Base-by-base conservation (phyloP, 2,329 filamentous ascomycete species). In the Diaporthe caulivora region DNA sequence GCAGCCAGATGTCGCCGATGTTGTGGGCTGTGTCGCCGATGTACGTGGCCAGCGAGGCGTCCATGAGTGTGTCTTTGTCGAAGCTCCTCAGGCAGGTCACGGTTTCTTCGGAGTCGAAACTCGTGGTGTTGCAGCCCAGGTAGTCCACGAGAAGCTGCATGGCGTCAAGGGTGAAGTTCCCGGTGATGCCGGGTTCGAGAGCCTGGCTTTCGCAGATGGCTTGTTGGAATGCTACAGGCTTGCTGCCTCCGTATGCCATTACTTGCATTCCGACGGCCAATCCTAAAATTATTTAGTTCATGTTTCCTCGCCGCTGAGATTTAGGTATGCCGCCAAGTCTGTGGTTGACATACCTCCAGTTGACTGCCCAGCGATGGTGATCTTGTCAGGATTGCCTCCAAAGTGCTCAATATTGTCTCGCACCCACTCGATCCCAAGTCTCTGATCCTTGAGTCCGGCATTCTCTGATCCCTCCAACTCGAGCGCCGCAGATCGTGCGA, bases 1-100 rank as follows among this genome's bases (percentile, higher is more conserved):
- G 87, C 51, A 85, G 80, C 84, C 86, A 89, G 65, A 87, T 83
- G 71, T 89, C 87, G 17, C 87, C 87, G 53, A 83, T 82, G 75
- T 91, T 90, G 77, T 83, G 76, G 17, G 77, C 78, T 83, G 83
- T 81, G 64, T 84, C 85, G 7, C 75, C 77, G 11, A 74, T 55
- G 70, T 87, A 84, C 0, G 86, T 87, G 0, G 80, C 77, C n/a
- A 85, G 76, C 0, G 86, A 84, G 0, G 85, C 83, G 54, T 84
- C 80, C 21, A 88, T 80, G 7, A 90, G 79, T 0, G 81, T 81
- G 2, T 83, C 77, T 71, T 81, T 86, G 70, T 84, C 82, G 44
- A 87, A 79, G 13, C 74, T 65, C 4, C 87, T 84, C 11, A 90
- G 81, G 72, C 88, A 90, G 0, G 78, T 72, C n/a, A 90, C 78